These are phyloP conservation scores for Blastobotrys aristatus DNA, from an alignment of 1,139 yeast genomes.

Conservation along the genomic window DNA sequence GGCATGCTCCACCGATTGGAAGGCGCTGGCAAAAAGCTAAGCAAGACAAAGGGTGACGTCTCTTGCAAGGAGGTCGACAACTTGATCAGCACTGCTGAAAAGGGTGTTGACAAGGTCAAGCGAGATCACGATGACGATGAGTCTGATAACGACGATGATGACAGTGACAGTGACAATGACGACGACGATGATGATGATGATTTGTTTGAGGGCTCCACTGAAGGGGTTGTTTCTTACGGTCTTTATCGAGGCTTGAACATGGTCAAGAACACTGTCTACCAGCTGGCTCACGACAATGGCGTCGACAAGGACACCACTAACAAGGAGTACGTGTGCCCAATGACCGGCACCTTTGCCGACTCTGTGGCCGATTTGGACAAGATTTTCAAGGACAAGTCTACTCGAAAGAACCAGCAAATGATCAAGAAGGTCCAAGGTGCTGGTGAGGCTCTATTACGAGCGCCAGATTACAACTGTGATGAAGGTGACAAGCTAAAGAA, in stretches of 20 bases:
- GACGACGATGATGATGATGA: conserved; percentile 4
- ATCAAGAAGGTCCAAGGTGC: conserved; percentile 8
- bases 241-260: conserved; percentile 8
- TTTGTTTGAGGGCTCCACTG: conserved; percentile 9
- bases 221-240: conserved; percentile 10
- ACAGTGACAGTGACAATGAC: background rate
- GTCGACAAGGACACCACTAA: conserved; percentile 3
- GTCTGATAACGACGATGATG: background rate
- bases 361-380: conserved; percentile 2
- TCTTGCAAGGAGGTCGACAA: background rate
- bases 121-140: conserved; percentile 4
- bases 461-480: conserved; percentile 7
- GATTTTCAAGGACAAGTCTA: background rate
- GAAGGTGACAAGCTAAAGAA: conserved; percentile 9
- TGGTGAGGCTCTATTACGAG: conserved; percentile 5
- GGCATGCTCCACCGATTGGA: conserved; percentile 9
- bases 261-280: conserved; percentile 8
- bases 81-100: background rate
- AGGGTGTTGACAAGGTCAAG: background rate
- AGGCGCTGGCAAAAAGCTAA: background rate
- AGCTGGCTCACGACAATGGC: conserved; percentile 8
- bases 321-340: conserved; percentile 10
- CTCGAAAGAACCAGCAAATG: background rate
- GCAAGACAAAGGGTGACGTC: background rate
- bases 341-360: conserved; percentile 11